These are phyloP conservation scores for Quercus aquifolioides DNA, from an alignment of 306 rosid genomes.

Conservation along the genomic window DNA sequence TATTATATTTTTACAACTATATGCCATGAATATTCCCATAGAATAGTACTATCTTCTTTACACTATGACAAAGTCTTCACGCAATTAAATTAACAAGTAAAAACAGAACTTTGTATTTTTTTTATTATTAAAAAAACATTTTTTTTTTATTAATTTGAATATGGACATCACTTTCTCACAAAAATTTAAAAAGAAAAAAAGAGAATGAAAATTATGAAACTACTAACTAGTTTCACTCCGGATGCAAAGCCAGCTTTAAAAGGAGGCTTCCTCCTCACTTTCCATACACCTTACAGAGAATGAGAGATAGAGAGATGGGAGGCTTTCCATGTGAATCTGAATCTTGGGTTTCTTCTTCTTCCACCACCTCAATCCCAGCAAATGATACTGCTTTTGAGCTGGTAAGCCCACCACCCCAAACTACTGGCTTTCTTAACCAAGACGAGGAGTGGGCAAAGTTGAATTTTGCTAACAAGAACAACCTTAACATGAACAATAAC, in stretches of 20 bases:
- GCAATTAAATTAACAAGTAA: too few species aligned
- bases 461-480: conserved; percentile 1
- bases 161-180: background rate
- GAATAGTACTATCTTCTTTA: too few species aligned
- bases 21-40: too few species aligned
- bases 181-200: background rate
- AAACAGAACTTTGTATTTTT: too few species aligned
- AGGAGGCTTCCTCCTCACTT: background rate
- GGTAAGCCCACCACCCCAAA: background rate
- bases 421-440: background rate
- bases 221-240: too few species aligned
- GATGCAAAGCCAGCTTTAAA: conserved; percentile 1
- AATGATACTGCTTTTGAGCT: background rate
- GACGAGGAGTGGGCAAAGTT: background rate
- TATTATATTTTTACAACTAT: too few species aligned
- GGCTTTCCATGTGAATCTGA: conserved; percentile 14
- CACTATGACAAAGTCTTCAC: too few species aligned
- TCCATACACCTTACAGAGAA: background rate
- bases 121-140: too few species aligned
- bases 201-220: background rate
- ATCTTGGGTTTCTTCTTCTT: conserved; percentile 21
- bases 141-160: too few species aligned
- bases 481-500: too few species aligned
- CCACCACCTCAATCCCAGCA: conserved; percentile 13
- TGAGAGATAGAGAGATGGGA: conserved; percentile 18